Evolutionary conservation across 192 early-diverging fungal genomes (phyloP).

Genomic region (Chytriomyces confervae): DNA sequence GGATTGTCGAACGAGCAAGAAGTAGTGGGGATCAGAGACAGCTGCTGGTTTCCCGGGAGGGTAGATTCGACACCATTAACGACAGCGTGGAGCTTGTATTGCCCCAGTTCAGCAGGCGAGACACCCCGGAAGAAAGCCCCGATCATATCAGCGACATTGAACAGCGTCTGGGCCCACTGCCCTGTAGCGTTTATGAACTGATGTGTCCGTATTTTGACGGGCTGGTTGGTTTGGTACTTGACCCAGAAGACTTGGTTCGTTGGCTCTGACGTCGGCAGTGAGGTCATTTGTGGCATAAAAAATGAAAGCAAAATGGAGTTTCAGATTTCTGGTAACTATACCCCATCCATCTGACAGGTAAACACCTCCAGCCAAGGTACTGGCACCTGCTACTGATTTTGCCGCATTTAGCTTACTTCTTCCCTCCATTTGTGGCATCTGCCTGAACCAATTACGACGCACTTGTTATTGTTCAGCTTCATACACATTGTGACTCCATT

Average conservation of each 20-base stretch:
- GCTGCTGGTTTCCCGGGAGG: not conserved
- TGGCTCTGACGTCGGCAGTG: too few relatives aligned
- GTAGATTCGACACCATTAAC: constrained; percentile 4
- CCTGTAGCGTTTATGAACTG: not conserved
- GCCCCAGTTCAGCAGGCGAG: not conserved
- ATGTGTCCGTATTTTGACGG: not conserved
- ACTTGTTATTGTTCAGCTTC: too few relatives aligned
- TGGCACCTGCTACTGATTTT: too few relatives aligned
- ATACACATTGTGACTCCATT: too few relatives aligned
- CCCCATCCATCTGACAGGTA: too few relatives aligned
- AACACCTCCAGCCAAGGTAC: too few relatives aligned
- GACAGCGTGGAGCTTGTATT: constrained; percentile 6
- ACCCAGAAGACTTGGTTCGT: constrained; percentile 10
- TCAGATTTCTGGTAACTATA: too few relatives aligned
- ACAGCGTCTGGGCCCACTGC: not conserved
- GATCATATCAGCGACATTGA: constrained; percentile 9
- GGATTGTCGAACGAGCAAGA: not conserved
- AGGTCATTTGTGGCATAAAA: too few relatives aligned
- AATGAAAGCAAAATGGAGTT: too few relatives aligned
- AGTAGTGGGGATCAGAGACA: not conserved
- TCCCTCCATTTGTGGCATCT: too few relatives aligned
- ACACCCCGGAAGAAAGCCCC: constrained; percentile 6
- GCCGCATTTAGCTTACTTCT: too few relatives aligned
- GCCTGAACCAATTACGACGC: too few relatives aligned
- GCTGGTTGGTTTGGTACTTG: constrained; percentile 7